Conservation (phyloP, 2,329 filamentous ascomycete species). For the Elsinoe necatrix region DNA sequence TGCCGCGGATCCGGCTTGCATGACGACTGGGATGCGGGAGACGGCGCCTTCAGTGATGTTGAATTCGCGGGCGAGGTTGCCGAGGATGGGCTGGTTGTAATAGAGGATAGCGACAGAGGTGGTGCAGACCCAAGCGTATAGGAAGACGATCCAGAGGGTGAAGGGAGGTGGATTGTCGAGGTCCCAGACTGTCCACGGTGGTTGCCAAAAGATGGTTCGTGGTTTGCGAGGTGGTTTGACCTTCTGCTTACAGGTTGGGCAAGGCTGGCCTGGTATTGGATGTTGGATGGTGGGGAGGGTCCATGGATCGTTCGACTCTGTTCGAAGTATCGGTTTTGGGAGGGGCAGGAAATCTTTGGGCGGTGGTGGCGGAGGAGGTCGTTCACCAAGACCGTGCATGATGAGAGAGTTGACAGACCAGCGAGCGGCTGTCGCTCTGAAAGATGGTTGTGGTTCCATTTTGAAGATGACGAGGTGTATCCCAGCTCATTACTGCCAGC, state of each 20-base stretch:
- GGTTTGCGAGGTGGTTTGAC: neutral
- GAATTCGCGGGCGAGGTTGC: conserved; percentile 64
- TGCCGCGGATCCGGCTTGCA: conserved; percentile 70
- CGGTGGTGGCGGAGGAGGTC: neutral
- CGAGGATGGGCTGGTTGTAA: conserved; percentile 72
- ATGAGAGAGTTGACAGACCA: neutral
- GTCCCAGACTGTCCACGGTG: conserved; percentile 41
- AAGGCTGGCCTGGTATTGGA: neutral
- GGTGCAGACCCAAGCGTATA: conserved; percentile 58
- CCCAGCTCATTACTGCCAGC: neutral
- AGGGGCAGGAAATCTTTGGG: neutral
- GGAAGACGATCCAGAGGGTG: conserved; percentile 57
- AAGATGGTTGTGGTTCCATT: neutral
- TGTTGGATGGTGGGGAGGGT: neutral
- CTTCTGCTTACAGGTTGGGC: neutral
- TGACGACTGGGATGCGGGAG: conserved; percentile 61
- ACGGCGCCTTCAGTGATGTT: conserved; percentile 60
- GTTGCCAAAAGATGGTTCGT: neutral
- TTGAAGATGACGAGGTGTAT: neutral
- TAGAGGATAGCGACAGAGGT: conserved; percentile 78
- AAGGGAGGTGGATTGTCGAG: conserved; percentile 58
- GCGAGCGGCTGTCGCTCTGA: neutral
- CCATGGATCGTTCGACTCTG: neutral
- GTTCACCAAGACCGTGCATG: neutral
- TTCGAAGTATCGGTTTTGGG: neutral